Evolutionary conservation across 2,329 filamentous ascomycete genomes (phyloP), one percentile per base, ranked within the genome.

Genomic region (Botrytis pseudocinerea): DNA sequence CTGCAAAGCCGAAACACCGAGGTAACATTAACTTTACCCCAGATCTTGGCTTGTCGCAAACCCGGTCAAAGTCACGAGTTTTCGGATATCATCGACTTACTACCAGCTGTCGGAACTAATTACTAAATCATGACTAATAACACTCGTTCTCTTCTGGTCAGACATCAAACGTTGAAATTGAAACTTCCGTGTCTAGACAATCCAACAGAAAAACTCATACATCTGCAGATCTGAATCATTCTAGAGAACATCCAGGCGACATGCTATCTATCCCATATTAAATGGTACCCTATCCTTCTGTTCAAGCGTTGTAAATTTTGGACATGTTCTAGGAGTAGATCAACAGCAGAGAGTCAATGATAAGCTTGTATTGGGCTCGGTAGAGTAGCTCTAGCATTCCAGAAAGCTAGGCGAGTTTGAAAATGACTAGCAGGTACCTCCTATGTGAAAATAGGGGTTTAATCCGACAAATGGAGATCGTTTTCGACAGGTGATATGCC

Each of bases 1-100:
- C 22, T 54, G 64, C 64, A n/a, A 38, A 68, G 64, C 64, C 46
- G 35, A 66, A 66, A 42, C 35, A 68, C 64, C 64, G 64, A 68
- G 64, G 64, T 68, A 66, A 64, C 18, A 22, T 38, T 61, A 14
- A 38, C 22, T 22, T 25, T 65, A 51, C 48, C 64, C 64, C 64
- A 42, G 48, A 42, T 57, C 35, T 68, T 68, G 65, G 48, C 65
- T 28, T 12, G 25, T 54, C 46, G 10, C 51, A 57, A 57, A n/a
- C 51, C 18, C 51, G 51, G 51, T 57, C 6, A 12, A 35, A 44
- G 32, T 65, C 42, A 48, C 62, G 46, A 28, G 25, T 28, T 22
- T 8, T 54, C 35, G 46, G 22, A 54, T 22, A 64, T 46, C 28
- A 32, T 25, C 25, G 48, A n/a, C 48, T 54, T 54, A 25, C 48